A percentile compares a stretch with the other conserved stretches of the same genome.
These are phyloP conservation scores for Lodderomyces margitis DNA, from an alignment of 1,139 yeast species.

Conservation along the genomic window DNA sequence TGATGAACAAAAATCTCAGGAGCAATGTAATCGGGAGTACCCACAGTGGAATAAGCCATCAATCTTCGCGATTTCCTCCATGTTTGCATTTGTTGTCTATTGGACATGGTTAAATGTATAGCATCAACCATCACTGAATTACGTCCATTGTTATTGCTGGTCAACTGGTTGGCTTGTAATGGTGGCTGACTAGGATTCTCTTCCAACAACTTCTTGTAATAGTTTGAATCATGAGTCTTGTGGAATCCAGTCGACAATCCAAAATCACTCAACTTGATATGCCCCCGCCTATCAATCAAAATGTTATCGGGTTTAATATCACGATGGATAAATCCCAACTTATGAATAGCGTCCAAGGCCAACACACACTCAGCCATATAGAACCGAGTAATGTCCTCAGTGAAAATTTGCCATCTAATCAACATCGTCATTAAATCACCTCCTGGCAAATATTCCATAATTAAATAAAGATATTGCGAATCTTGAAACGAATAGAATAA, in stretches of 20 bases:
- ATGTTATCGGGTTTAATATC: conserved; percentile 81
- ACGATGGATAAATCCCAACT: conserved; percentile 76
- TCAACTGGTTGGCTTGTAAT: conserved; percentile 23
- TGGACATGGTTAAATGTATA: conserved; percentile 91
- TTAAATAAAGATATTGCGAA: conserved; percentile 67
- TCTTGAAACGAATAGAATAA: conserved; percentile 81
- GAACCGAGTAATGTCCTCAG: conserved; percentile 80
- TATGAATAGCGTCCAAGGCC: conserved; percentile 81
- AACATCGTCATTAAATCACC: conserved; percentile 88
- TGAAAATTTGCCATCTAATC: conserved; percentile 82
- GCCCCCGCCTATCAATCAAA: conserved; percentile 76
- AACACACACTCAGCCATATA: conserved; percentile 86
- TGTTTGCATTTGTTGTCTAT: conserved; percentile 95
- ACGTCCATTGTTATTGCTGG: conserved; percentile 29
- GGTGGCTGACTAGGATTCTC: conserved; percentile 34
- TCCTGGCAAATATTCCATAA: conserved; percentile 84
- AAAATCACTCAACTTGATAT: conserved; percentile 74
- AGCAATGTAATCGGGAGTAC: conserved; percentile 98
- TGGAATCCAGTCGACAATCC: conserved; percentile 87
- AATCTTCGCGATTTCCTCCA: conserved; percentile 95
- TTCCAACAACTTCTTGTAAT: conserved; percentile 69
- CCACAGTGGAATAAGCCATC: conserved; percentile 98
- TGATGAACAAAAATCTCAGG: conserved; percentile 96
- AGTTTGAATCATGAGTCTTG: conserved; percentile 78
- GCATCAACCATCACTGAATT: conserved; percentile 94